A percentile compares a stretch with the other conserved stretches of the same genome.
These are phyloP conservation scores for Rosa multiflora DNA, from an alignment of 306 rosid genomes.

Conservation along the genomic window DNA sequence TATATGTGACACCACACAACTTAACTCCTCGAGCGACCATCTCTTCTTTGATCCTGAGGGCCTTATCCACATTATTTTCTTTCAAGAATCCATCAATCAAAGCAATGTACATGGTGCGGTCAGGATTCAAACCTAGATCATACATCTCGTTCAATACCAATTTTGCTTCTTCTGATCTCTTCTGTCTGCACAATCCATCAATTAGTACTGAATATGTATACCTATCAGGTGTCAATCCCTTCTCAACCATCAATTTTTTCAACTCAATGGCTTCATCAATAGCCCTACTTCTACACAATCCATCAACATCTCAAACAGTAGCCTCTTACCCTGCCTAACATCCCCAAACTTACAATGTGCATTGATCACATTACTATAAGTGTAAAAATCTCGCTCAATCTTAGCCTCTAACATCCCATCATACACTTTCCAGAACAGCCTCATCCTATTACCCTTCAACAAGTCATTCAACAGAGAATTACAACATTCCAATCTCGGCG, in stretches of 20 bases:
- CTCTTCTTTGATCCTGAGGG: slow-evolving; percentile 34
- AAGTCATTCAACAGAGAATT: slow-evolving; percentile 44
- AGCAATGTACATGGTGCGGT: slow-evolving; percentile 23
- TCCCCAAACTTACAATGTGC: slow-evolving; percentile 49
- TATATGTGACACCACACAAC: slow-evolving; percentile 21
- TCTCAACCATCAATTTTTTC: too few relatives aligned
- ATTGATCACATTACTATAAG: slow-evolving; percentile 39
- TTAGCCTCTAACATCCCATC: slow-evolving; percentile 37
- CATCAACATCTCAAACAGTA: slow-evolving; percentile 43
- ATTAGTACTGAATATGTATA: neutral
- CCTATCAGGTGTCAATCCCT: too few relatives aligned
- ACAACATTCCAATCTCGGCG: slow-evolving; percentile 27
- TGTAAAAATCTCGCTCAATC: slow-evolving; percentile 37
- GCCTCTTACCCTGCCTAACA: slow-evolving; percentile 35
- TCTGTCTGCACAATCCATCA: slow-evolving; percentile 38
- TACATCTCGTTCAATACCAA: slow-evolving; percentile 31
- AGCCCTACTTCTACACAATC: slow-evolving; percentile 39
- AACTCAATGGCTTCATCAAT: slow-evolving; percentile 34
- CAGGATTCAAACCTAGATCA: slow-evolving; percentile 35
- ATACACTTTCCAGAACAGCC: slow-evolving; percentile 55
- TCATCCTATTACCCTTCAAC: slow-evolving; percentile 34
- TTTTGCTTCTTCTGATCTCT: slow-evolving; percentile 37
- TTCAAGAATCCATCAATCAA: slow-evolving; percentile 43
- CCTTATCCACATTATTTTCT: slow-evolving; percentile 38
- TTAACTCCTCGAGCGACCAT: slow-evolving; percentile 30